Evolutionary conservation across 331 rosid species (phyloP), one percentile per base, ranked within the genome.

Genomic region (Erythrophleum ivorense): DNA sequence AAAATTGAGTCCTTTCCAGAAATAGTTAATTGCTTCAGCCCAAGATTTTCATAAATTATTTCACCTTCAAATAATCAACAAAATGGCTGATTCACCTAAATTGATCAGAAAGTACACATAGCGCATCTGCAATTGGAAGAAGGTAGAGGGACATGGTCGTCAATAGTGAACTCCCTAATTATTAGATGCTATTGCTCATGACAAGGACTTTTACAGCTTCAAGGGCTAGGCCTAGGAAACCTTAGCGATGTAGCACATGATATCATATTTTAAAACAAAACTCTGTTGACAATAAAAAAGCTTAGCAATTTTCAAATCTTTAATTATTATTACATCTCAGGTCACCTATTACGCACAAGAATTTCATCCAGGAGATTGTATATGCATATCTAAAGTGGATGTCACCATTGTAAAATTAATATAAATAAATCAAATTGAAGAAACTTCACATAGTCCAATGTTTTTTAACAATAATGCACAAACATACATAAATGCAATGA

Each of bases 51-150:
- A 67, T 19, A n/a, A 68, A 38, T n/a, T 18, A 10, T 52, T 72
- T 64, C 10, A 34, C 45, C 29, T 29, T 75, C 21, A 41, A 75
- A 41, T 21, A 50, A 21, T 21, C 29, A 59, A 21, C 21, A 24
- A 76, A 45, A 76, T 60, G 71, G 15, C 3, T 60, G 45, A 46
- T 76, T 46, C 46, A 60, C 60, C 60, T 46, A 76, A 60, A 45
- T 40, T 24, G 60, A 15, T 59, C 43, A 59, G 58, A 34, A n/a
- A 58, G 19, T 57, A 48, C 55, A 75, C 41, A 55, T 2, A 34
- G 58, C 57, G 13, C 59, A 24, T 59, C 58, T 24, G 45, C 46
- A 59, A 59, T 9, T 49, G 46, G 31, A 5, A 76, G 54, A 60
- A 76, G 49, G 81, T n/a, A 16, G 19, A 45, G 46, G 60, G 67